Conservation (phyloP, 345 rosid species). For the Syzygium grande region DNA sequence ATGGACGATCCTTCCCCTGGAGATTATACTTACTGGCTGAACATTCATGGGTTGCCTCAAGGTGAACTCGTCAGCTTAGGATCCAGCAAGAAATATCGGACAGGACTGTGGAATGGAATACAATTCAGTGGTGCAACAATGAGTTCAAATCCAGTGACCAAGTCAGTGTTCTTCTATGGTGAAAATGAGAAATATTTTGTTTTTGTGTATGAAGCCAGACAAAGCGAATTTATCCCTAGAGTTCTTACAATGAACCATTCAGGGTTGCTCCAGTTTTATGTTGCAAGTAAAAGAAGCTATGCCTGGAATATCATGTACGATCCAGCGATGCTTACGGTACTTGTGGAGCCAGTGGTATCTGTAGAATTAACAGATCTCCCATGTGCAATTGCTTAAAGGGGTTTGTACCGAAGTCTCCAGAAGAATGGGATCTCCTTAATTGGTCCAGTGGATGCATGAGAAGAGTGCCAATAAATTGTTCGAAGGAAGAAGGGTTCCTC, state of each 20-base stretch:
- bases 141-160: neutral
- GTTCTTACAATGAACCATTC: neutral
- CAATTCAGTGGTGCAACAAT: slow-evolving; percentile 16
- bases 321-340: neutral
- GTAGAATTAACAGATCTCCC: neutral
- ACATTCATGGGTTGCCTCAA: slow-evolving; percentile 3
- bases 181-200: slow-evolving; percentile 9
- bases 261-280: neutral
- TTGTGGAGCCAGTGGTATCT: neutral
- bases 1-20: slow-evolving; percentile 20
- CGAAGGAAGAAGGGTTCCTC: neutral
- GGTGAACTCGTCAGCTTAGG: slow-evolving; percentile 2
- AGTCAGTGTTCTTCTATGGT: neutral
- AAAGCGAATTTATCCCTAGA: neutral
- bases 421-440: slow-evolving; percentile 17
- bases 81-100: neutral
- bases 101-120: slow-evolving; percentile 29
- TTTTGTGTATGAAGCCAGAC: slow-evolving; percentile 4
- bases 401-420: slow-evolving; percentile 15
- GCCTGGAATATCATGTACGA: neutral
- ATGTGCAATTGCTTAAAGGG: slow-evolving; percentile 23
- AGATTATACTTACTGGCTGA: slow-evolving; percentile 1
- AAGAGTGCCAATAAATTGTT: neutral
- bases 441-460: slow-evolving; percentile 9
- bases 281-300: neutral